Percentiles rank a stretch among this genome's conserved stretches.
Evolutionary conservation across 73 alveolate genomes (phyloP).

Genomic region (Paramecium biaurelia): DNA sequence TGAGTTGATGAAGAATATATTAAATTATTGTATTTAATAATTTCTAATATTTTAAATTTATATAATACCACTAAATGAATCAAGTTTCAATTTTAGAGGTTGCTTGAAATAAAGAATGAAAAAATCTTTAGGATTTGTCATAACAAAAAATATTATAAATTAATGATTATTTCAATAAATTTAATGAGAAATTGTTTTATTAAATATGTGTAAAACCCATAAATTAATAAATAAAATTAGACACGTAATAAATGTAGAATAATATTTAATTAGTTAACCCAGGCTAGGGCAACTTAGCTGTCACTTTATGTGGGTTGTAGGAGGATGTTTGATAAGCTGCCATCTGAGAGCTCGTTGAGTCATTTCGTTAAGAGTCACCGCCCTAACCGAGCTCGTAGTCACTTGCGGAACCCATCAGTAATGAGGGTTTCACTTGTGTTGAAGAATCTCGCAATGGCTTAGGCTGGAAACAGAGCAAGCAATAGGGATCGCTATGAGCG

Average conservation of each 20-base stretch:
- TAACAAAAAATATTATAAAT: slow-evolving; percentile 74
- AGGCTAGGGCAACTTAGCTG: slow-evolving; percentile 43
- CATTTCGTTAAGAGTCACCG: slow-evolving; percentile 58
- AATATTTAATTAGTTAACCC: background rate
- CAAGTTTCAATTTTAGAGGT: too few species aligned
- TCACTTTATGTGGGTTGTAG: slow-evolving; percentile 34
- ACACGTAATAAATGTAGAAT: background rate
- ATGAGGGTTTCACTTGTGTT: slow-evolving; percentile 40
- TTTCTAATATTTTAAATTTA: too few species aligned
- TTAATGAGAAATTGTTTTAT: background rate
- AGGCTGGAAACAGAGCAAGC: slow-evolving; percentile 62
- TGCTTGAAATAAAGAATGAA: too few species aligned
- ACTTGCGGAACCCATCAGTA: slow-evolving; percentile 10
- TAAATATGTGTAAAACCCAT: background rate
- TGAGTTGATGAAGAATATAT: background rate
- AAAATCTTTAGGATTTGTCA: slow-evolving; percentile 59
- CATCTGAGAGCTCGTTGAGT: slow-evolving; percentile 54
- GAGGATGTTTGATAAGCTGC: slow-evolving; percentile 34
- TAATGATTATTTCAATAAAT: slow-evolving; percentile 73
- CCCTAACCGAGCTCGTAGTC: slow-evolving; percentile 62
- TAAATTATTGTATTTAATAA: background rate
- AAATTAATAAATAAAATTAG: background rate
- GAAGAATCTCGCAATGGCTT: slow-evolving; percentile 47
- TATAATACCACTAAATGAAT: background rate
- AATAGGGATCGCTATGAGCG: slow-evolving; percentile 55